phyloP scores from a whole-genome alignment of 352 stramenopile species.

The Phytophthora podocarpi region DNA sequence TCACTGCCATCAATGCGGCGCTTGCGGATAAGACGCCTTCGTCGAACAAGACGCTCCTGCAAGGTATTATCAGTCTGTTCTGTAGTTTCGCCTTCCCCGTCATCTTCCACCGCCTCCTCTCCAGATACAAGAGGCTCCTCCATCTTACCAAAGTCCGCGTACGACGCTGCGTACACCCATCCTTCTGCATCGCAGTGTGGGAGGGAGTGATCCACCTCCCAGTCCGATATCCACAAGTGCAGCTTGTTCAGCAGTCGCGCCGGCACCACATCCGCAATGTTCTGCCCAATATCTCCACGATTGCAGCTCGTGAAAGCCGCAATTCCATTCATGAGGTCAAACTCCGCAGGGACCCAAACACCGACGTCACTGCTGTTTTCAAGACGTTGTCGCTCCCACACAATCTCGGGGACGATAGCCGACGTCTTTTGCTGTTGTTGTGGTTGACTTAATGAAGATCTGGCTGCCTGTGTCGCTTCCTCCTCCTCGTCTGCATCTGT shows the following conservation, averaged over 20 bases:
- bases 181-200: conserved; percentile 63
- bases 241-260: conserved; percentile 69
- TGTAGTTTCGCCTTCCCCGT: not conserved
- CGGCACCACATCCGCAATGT: conserved; percentile 67
- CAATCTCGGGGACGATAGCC: conserved; percentile 49
- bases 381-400: conserved; percentile 59
- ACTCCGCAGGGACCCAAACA: conserved; percentile 42
- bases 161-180: conserved; percentile 69
- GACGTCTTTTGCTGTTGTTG: conserved; percentile 33
- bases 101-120: conserved; percentile 7
- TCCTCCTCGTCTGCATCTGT: conserved; percentile 46
- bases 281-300: conserved; percentile 58
- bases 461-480: conserved; percentile 20
- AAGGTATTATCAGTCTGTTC: conserved; percentile 32
- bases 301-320: conserved; percentile 70
- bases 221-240: conserved; percentile 74
- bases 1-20: conserved; percentile 76
- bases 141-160: conserved; percentile 40
- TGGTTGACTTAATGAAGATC: conserved; percentile 32
- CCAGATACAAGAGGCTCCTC: conserved; percentile 4
- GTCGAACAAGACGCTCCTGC: conserved; percentile 52
- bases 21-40: conserved; percentile 61
- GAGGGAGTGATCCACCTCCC: conserved; percentile 63
- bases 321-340: conserved; percentile 47
- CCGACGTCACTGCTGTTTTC: conserved; percentile 21